Evolutionary conservation across 2,329 filamentous ascomycete species (phyloP), one percentile per base, ranked within the genome.

Genomic region (Xylaria sp.): DNA sequence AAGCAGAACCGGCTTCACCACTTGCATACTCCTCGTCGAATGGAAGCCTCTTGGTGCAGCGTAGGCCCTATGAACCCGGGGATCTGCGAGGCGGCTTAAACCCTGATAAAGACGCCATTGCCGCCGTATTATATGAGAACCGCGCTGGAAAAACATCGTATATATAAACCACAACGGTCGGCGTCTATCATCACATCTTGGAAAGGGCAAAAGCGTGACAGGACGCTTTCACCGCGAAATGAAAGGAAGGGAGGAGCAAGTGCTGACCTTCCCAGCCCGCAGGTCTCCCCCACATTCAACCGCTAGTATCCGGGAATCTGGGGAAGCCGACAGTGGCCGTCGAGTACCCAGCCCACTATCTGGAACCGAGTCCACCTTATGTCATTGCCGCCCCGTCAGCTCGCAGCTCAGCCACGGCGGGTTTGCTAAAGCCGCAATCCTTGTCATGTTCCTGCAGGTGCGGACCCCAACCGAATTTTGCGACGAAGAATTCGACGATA

Each of bases 1-100:
- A 55, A 95, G 75, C 39, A 93, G 67, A 55, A 94, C 92, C 1
- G 91, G 90, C 74, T 93, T 93, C 43, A 94, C 79, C 1, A 80
- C 83, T 46, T 74, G 76, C 42, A 82, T 64, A 16, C 69, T 71
- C 60, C 73, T 72, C 17, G 81, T 79, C 40, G 77, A 75, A 57
- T 83, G 80, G 64, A 85, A 83, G 55, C 74, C 75, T 63, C 78
- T 75, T 22, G 70, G 59, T 54, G 66, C 62, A 45, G 66, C 54
- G 42, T 57, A 63, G 39, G 61, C 59, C 45, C 65, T 44, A 55
- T 67, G 57, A 61, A 68, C 59, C 66, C 62, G 54, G 57, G 57
- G 50, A 61, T 65, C 64, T 63, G 69, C 66, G 63, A 72, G 66
- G 55, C 69, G 72, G 60, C 69, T 64, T 54, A 75, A 62, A 61